phyloP scores from a whole-genome alignment of 2,329 filamentous ascomycete species.

The Microcyclospora tardicrescens region DNA sequence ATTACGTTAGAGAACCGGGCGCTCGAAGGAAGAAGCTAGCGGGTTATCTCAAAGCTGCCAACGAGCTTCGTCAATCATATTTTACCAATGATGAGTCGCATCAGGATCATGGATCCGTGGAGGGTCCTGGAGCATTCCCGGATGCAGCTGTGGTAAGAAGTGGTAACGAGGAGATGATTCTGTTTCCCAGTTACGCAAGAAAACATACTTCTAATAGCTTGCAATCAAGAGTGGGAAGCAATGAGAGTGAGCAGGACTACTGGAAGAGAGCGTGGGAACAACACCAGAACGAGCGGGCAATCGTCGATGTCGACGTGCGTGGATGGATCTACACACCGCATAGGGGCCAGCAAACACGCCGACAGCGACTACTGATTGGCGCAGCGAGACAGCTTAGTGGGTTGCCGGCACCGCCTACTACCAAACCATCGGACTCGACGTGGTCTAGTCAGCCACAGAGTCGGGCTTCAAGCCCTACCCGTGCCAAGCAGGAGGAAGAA shows the following conservation, averaged over 20 bases:
- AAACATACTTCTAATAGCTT: constrained; percentile 44
- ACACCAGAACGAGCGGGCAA: constrained; percentile 66
- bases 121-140: constrained; percentile 53
- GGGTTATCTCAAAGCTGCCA: constrained; percentile 57
- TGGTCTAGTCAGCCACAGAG: constrained; percentile 29
- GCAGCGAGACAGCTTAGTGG: constrained; percentile 80
- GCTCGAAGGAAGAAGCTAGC: constrained; percentile 67
- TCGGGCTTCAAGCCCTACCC: constrained; percentile 29
- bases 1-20: constrained; percentile 44
- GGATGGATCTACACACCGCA: constrained; percentile 92
- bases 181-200: constrained; percentile 90
- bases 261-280: constrained; percentile 69
- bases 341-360: constrained; percentile 68
- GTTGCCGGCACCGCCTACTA: constrained; percentile 53
- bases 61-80: constrained; percentile 58
- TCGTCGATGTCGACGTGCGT: constrained; percentile 87
- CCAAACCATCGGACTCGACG: constrained; percentile 20
- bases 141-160: constrained; percentile 68
- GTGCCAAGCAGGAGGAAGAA: constrained; percentile 43
- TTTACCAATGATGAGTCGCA: constrained; percentile 12
- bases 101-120: neutral
- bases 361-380: constrained; percentile 75
- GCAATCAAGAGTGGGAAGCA: constrained; percentile 4
- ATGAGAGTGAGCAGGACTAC: constrained; percentile 40
- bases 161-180: constrained; percentile 80